Evolutionary conservation across 768 basidiomycete genomes (phyloP), one percentile per base, ranked within the genome.

Genomic region (Cubamyces lactineus): DNA sequence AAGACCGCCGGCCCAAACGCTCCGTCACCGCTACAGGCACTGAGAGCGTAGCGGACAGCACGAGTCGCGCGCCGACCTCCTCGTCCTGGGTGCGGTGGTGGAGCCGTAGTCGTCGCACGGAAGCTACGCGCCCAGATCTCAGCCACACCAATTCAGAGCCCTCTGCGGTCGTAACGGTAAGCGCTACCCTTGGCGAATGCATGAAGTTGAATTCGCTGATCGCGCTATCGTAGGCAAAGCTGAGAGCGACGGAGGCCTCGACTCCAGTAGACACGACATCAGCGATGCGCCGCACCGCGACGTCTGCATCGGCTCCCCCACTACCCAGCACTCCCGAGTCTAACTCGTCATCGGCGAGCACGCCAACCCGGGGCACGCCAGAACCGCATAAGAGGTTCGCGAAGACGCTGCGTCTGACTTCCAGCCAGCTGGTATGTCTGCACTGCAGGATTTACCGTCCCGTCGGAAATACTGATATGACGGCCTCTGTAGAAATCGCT

Each of bases 321-420:
- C n/a, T 43, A 2, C 50, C 59, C 7, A 9, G 43, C 15, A 61
- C 59, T 5, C 59, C 59, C 1, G 59, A 61, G 13, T 26, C 58
- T 16, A 46, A 19, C 13, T 41, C 49, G 13, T 34, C 58, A 15
- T 40, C n/a, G 16, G 26, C 34, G 8, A 53, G 46, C n/a, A 59
- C 57, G 17, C 28, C 49, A n/a, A 59, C 49, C 1, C 54, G 41
- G 23, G 38, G 56, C 21, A 53, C 50, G 8, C 53, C 53, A 2
- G 62, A 63, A 17, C 41, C 43, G 21, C 42, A 69, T 53, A 84
- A 84, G 71, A 88, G 84, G 69, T 98, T 85, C 71, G 95, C 92
- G 9, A 98, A 99, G 78, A 94, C 96, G 0, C 75, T 99, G 61
- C 84, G 97, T 6, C 75, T 99, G 61, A 94, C 96, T 0, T 97